Evolutionary conservation across 805 yeast genomes (phyloP).

Genomic region (Suhomyces faveliae): DNA sequence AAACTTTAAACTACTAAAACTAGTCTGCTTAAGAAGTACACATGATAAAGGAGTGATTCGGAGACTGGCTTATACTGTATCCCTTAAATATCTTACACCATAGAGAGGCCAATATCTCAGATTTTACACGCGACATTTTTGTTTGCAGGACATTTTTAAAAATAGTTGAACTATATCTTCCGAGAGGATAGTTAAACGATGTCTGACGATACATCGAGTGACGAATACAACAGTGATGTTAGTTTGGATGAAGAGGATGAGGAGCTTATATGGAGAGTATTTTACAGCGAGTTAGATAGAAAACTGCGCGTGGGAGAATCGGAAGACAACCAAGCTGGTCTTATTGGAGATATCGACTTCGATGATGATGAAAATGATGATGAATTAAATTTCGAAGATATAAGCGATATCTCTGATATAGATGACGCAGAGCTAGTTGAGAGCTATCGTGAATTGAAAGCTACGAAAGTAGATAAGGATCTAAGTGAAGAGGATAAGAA

Average conservation of each 20-base stretch:
- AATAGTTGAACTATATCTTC: not conserved
- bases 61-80: too few relatives aligned
- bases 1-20: too few relatives aligned
- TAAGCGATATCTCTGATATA: conserved; percentile 31
- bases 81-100: too few relatives aligned
- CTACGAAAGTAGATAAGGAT: conserved; percentile 26
- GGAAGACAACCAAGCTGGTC: not conserved
- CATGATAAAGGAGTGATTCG: too few relatives aligned
- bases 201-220: not conserved
- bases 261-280: conserved; percentile 43
- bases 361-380: conserved; percentile 23
- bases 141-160: not conserved
- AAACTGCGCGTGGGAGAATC: conserved; percentile 5
- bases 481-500: conserved; percentile 54
- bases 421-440: conserved; percentile 34
- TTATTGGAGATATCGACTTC: conserved; percentile 7
- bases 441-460: conserved; percentile 29
- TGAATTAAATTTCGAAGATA: conserved; percentile 23
- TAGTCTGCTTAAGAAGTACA: too few relatives aligned
- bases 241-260: conserved; percentile 47
- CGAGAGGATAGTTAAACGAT: not conserved
- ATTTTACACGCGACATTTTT: not conserved
- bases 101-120: too few relatives aligned
- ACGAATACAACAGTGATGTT: conserved; percentile 27
- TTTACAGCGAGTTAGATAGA: conserved; percentile 28